Percentiles rank a stretch among this genome's conserved stretches.
Conservation (phyloP, 1,284 basidiomycete genomes). For the Puccinia hordei region DNA sequence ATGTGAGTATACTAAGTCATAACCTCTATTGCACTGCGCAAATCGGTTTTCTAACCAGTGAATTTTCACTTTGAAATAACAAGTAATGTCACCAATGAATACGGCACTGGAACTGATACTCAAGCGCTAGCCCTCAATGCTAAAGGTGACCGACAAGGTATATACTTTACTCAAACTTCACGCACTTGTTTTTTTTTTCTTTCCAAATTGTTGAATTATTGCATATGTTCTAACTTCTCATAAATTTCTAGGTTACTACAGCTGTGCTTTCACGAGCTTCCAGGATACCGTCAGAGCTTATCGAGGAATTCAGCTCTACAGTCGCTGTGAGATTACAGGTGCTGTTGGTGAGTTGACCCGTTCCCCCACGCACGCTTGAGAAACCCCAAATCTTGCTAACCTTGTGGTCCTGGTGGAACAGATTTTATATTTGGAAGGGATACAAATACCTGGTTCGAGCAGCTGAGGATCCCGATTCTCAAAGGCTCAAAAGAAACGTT, state of each 20-base stretch:
- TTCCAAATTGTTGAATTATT: background rate
- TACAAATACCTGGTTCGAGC: conserved; percentile 39
- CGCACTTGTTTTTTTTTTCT: background rate
- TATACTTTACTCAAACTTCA: background rate
- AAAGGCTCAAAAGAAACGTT: conserved; percentile 32
- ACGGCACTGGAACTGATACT: conserved; percentile 38
- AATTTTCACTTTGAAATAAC: background rate
- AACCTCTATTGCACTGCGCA: background rate
- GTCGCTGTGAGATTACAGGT: conserved; percentile 34
- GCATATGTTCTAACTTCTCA: background rate
- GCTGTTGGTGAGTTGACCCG: conserved; percentile 29
- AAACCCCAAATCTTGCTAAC: background rate
- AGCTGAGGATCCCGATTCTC: conserved; percentile 11
- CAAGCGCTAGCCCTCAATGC: conserved; percentile 43
- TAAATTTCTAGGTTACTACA: conserved; percentile 15
- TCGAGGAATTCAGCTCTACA: conserved; percentile 23
- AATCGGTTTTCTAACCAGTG: background rate
- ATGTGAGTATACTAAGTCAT: conserved; percentile 12
- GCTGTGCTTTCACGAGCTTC: conserved; percentile 36
- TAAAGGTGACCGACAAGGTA: conserved; percentile 37
- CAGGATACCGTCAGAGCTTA: conserved; percentile 44
- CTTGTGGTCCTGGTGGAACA: background rate
- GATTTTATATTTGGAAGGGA: conserved; percentile 46
- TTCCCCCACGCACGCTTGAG: background rate
- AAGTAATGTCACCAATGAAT: conserved; percentile 33